Base-by-base conservation (phyloP, 192 early-diverging fungal species). In the Coemansia sp. region DNA sequence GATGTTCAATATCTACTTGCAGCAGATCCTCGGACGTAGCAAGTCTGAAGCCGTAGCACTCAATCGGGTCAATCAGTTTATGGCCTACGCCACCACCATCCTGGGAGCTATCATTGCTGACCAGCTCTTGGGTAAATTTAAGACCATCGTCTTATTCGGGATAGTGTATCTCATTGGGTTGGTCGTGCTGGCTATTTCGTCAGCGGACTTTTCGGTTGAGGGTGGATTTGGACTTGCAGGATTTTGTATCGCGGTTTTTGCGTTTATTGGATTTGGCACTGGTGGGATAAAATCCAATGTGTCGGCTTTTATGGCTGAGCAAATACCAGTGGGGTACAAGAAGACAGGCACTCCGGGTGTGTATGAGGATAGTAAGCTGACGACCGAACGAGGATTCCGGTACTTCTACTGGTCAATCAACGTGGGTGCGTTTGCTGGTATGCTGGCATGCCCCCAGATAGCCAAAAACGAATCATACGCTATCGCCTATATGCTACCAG, bases 221-320 rank as follows among this genome's bases (percentile, higher is more conserved):
- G 53, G 53, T 40, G 72, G 68, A 41, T 81, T 73, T 21, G 79
- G 82, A 0, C 70, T 84, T 55, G 82, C 86, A 0, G 86, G 87
- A 18, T 75, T 89, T 12, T 50, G 87, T 40, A 59, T 89, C 40
- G 57, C 82, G 10, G 81, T 89, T 59, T 78, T 87, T 43, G 62
- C 21, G 14, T 53, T 88, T 19, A 86, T 89, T 47, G 86, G 84
- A 33, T 41, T 88, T 6, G 87, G 83, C 46, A 86, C 86, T 5
- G 89, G 89, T 49, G 87, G 89, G 14, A 91, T 91, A 72, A 89
- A 89, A 61, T 46, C 84, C 37, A 89, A 89, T 56, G 86, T 91
- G 10, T 83, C 86, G 12, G 73, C 87, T 28, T 65, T 91, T 60
- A 81, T 87, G 13, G 89, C 85, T 16, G 89, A 91, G 43, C 89